These are phyloP conservation scores for Penicillium cinerascens DNA, from an alignment of 495 filamentous ascomycete species.

Conservation along the genomic window DNA sequence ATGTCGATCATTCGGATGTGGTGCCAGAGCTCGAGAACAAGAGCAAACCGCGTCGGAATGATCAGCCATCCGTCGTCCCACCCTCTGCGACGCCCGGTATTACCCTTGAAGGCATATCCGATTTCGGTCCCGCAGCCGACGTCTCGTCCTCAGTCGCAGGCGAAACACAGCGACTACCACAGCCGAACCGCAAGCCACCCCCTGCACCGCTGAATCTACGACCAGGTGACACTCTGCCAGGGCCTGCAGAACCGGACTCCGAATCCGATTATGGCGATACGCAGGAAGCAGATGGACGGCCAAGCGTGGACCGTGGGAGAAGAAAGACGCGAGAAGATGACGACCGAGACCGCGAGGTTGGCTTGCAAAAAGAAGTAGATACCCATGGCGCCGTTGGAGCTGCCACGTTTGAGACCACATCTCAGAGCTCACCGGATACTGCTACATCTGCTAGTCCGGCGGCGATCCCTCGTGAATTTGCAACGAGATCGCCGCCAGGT, in stretches of 20 bases:
- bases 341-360: slow-evolving; percentile 69
- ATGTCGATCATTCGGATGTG: background rate
- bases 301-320: slow-evolving; percentile 65
- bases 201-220: slow-evolving; percentile 79
- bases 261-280: slow-evolving; percentile 85
- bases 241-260: slow-evolving; percentile 54
- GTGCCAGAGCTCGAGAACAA: background rate
- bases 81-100: slow-evolving; percentile 1
- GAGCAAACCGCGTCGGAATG: background rate
- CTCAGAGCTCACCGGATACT: slow-evolving; percentile 5
- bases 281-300: slow-evolving; percentile 60
- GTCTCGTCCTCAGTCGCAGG: slow-evolving; percentile 12
- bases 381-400: slow-evolving; percentile 64
- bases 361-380: slow-evolving; percentile 61
- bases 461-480: slow-evolving; percentile 21
- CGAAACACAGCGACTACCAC: slow-evolving; percentile 35
- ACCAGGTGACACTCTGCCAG: slow-evolving; percentile 38
- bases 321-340: slow-evolving; percentile 86
- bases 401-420: slow-evolving; percentile 16
- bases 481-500: slow-evolving; percentile 27
- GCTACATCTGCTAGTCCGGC: slow-evolving; percentile 17
- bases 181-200: slow-evolving; percentile 71
- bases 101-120: slow-evolving; percentile 5
- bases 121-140: slow-evolving; percentile 17
- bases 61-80: slow-evolving; percentile 6